These are phyloP conservation scores for Fraxinus baroniana DNA, from an alignment of 305 asterid species.

Conservation along the genomic window DNA sequence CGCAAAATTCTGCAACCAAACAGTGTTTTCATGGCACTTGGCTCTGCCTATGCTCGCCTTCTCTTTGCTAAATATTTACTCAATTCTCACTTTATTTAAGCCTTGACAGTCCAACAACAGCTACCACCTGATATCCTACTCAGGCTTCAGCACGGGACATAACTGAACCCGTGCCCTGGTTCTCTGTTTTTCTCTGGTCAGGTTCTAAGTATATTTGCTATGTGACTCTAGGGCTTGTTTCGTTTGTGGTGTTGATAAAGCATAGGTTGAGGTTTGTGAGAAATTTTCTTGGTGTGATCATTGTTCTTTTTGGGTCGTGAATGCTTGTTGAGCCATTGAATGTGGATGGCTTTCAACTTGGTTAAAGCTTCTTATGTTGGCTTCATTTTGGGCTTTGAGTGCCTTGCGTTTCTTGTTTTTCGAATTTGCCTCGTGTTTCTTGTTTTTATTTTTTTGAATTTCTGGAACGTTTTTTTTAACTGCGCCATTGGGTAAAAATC, in stretches of 20 bases:
- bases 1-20: background rate
- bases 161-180: background rate
- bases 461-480: background rate
- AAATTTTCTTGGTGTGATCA: conserved; percentile 10
- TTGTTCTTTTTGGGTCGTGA: background rate
- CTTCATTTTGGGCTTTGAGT: background rate
- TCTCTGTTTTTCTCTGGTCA: background rate
- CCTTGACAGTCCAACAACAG: conserved; percentile 2
- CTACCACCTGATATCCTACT: conserved; percentile 3
- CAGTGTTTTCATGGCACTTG: conserved; percentile 25
- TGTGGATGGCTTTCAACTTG: conserved; percentile 15
- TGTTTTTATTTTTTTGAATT: background rate
- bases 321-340: background rate
- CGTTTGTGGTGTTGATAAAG: background rate
- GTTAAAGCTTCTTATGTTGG: background rate
- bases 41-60: background rate
- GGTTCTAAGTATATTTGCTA: background rate
- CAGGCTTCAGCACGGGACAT: background rate
- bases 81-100: background rate
- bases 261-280: conserved; percentile 10
- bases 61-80: background rate
- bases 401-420: background rate
- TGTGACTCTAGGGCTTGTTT: background rate
- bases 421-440: background rate
- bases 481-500: background rate